Base-by-base conservation (phyloP, 1,284 basidiomycete genomes). In the Apiotrichum laibachii region DNA sequence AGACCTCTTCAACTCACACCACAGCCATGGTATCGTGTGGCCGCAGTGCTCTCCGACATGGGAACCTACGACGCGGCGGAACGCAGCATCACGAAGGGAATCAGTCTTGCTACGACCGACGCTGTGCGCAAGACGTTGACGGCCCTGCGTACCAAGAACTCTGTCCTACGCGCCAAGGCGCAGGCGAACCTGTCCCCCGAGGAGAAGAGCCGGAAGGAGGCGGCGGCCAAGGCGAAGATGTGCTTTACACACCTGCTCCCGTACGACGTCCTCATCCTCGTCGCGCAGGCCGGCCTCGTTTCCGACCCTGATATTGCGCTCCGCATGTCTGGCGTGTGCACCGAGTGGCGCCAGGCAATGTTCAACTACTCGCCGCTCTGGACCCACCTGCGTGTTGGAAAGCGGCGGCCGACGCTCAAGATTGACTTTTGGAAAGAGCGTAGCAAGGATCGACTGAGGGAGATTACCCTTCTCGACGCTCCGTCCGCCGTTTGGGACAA, bases 21-120 rank as follows among this genome's bases (percentile, higher is more conserved):
- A 2, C 51, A 75, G 72, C 65, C 70, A 18, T 70, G 66, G 57
- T 68, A 66, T 53, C 65, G 71, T 8, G 59, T 65, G 53, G 71
- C 68, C 1, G 60, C 55, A 7, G 52, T 71, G 12, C 58, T 70
- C 5, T 39, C 56, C 12, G 50, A 53, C 1, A 47, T 64, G 43
- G 37, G 55, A 5, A 45, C 56, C 5, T 54, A 61, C 43, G 63
- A 62, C 18, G 60, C 50, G 18, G 57, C 63, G 1, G 55, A 61
- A 33, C 40, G 53, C 22, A 58, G 53, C 31, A 56, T 62, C 22
- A 44, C 45, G 9, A 57, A 54, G 35, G 60, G 56, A 4, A 48
- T 56, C 2, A 11, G 39, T 2, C 47, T 62, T 8, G 26, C 46
- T 13, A 35, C 16, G 5, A 54, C 56, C 19, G n/a, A 42, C 1